Percentiles rank a stretch among this genome's conserved stretches.
phyloP scores from a whole-genome alignment of 2,329 filamentous ascomycete genomes.

The Cryphonectria japonica region DNA sequence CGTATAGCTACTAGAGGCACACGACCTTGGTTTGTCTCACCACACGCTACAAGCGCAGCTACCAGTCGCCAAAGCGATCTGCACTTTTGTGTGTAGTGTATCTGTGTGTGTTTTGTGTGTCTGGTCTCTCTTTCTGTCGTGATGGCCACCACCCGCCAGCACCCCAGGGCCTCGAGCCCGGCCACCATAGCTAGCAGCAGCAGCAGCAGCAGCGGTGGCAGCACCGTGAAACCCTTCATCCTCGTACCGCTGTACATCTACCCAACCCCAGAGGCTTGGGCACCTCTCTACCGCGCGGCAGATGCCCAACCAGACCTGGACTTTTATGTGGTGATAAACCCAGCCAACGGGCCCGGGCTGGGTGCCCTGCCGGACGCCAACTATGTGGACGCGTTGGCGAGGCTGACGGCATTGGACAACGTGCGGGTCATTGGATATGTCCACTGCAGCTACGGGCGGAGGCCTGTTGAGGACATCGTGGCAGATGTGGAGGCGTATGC shows the following conservation, averaged over 20 bases:
- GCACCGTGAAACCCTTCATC: conserved; percentile 31
- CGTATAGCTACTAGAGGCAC: not conserved
- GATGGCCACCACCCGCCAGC: not conserved
- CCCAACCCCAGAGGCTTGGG: conserved; percentile 36
- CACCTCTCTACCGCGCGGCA: conserved; percentile 36
- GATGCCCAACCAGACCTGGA: conserved; percentile 32
- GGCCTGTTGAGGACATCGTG: conserved; percentile 30
- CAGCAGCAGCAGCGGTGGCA: not conserved
- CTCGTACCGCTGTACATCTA: conserved; percentile 42
- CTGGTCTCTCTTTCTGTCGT: not conserved
- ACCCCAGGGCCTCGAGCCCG: not conserved
- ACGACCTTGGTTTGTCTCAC: not conserved
- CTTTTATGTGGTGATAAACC: conserved; percentile 40
- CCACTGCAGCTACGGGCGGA: conserved; percentile 37
- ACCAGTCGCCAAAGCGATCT: not conserved
- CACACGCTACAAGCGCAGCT: not conserved
- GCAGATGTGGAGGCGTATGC: conserved; percentile 50
- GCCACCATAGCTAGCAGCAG: not conserved
- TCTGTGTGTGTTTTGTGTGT: not conserved
- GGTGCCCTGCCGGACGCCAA: conserved; percentile 35
- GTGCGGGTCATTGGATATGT: conserved; percentile 39
- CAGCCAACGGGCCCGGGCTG: conserved; percentile 38
- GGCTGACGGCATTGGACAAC: conserved; percentile 34
- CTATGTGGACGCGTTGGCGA: conserved; percentile 35
- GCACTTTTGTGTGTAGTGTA: not conserved